Evolutionary conservation across 1,284 basidiomycete species (phyloP).

Genomic region (Coniophora puteana): DNA sequence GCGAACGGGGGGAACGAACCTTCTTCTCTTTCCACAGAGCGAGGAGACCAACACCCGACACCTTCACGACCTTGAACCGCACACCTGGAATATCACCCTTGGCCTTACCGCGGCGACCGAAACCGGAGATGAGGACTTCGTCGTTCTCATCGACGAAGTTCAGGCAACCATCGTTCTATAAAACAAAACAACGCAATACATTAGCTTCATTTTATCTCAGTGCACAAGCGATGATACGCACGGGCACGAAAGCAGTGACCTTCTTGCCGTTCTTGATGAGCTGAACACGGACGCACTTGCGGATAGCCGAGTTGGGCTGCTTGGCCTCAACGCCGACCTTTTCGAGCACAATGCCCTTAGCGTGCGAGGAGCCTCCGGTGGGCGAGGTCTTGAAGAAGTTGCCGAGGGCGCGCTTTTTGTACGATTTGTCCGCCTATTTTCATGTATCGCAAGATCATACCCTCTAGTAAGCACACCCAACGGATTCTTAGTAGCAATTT

Average conservation of each 20-base stretch:
- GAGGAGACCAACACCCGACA: conserved; percentile 97
- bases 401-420: conserved; percentile 99
- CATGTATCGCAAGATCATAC: conserved; percentile 8
- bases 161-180: conserved; percentile 95
- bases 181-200: conserved; percentile 18
- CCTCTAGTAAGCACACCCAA: conserved; percentile 9
- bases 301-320: conserved; percentile 99
- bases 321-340: conserved; percentile 95
- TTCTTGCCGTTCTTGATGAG: conserved; percentile 99
- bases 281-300: conserved; percentile 99
- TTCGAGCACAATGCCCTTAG: conserved; percentile 99
- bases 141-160: conserved; percentile 99
- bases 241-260: conserved; percentile 83
- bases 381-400: conserved; percentile 99
- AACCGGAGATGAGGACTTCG: conserved; percentile 99
- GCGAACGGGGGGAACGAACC: conserved; percentile 45
- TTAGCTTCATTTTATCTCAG: conserved; percentile 7
- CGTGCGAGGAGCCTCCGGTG: conserved; percentile 98
- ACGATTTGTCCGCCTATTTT: conserved; percentile 90
- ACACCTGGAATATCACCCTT: conserved; percentile 98
- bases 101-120: conserved; percentile 99
- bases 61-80: conserved; percentile 99
- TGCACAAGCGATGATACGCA: conserved; percentile 29
- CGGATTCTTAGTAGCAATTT: conserved; percentile 4
- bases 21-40: conserved; percentile 99